Evolutionary conservation across 345 rosid species (phyloP), one percentile per base, ranked within the genome.

Genomic region (Euphorbia pulcherrima): DNA sequence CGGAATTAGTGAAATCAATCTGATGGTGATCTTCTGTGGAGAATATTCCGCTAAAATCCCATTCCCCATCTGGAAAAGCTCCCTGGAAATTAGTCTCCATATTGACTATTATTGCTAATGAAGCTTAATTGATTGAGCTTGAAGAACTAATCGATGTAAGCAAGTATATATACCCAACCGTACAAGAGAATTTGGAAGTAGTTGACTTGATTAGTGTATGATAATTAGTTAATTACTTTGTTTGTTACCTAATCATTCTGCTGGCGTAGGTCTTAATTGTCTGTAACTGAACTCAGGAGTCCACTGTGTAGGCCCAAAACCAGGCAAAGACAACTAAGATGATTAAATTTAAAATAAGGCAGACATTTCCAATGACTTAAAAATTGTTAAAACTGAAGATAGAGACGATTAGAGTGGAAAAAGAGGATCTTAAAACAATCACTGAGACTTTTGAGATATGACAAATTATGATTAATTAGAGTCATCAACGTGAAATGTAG

Each of bases 311-410:
- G 88, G 83, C 61, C 63, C 81, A 52, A 67, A 6, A 78, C 74
- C 87, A 74, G 80, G 78, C 84, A 59, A 63, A 79, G 65, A 83
- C 92, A 87, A 82, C 92, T 83, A 80, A 83, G 70, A 74, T 44
- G 23, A 72, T 75, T 62, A 24, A 78, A 51, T 44, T 7, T 81
- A 78, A 84, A 80, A 56, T 64, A 77, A 54, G 7, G 3, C 7
- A 33, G 7, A 33, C 3, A 33, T 33, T 33, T 33, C 7, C 4
- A 33, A 33, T 3, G 37, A 33, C 37, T 33, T 33, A 33, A 33
- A 33, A 33, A 33, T 33, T 33, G 37, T 33, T 33, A 50, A 71
- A 71, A 66, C 74, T 39, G 52, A 40, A 62, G 69, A 58, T 71
- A 64, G 68, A 60, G 6, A 51, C 62, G 33, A 65, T 78, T 73